phyloP scores from a whole-genome alignment of 139 green algal species.

The Chlorella sp. region DNA sequence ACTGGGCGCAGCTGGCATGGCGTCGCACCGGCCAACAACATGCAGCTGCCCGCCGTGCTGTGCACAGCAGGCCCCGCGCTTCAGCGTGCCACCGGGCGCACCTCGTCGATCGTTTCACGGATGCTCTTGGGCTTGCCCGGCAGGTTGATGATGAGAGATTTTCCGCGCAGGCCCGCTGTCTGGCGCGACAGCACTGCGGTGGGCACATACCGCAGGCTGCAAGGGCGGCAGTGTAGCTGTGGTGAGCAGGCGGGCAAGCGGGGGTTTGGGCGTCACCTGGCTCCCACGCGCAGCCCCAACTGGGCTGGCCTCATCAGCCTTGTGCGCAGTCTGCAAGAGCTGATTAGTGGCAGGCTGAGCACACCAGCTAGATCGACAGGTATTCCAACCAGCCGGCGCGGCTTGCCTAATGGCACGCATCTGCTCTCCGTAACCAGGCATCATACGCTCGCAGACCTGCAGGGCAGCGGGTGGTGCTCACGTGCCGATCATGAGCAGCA shows the following conservation, averaged over 20 bases:
- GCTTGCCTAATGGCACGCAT: constrained; percentile 85
- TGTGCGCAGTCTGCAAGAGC: too few species aligned
- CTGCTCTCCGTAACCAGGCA: constrained; percentile 95
- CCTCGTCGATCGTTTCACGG: constrained; percentile 92
- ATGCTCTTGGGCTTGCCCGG: constrained; percentile 95
- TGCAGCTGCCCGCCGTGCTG: neutral
- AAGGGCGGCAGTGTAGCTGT: neutral
- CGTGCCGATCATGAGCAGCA: neutral
- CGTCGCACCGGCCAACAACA: neutral
- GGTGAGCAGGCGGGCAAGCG: neutral
- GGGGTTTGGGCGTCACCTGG: too few species aligned
- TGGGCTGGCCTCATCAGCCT: too few species aligned
- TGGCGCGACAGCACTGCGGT: constrained; percentile 94
- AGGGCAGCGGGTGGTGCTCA: neutral
- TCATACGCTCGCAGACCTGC: constrained; percentile 85
- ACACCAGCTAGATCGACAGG: too few species aligned
- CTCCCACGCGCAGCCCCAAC: too few species aligned
- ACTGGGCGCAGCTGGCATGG: neutral
- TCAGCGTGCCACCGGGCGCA: constrained; percentile 1
- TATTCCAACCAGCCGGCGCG: neutral
- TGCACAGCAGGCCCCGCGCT: neutral
- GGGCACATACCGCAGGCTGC: constrained; percentile 83
- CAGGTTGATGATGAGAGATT: constrained; percentile 90
- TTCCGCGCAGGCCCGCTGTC: constrained; percentile 87
- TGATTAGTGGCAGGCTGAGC: too few species aligned